A percentile compares a stretch with the other conserved stretches of the same genome.
Evolutionary conservation across 1,284 basidiomycete species (phyloP).

Genomic region (Ceratobasidium sp.): DNA sequence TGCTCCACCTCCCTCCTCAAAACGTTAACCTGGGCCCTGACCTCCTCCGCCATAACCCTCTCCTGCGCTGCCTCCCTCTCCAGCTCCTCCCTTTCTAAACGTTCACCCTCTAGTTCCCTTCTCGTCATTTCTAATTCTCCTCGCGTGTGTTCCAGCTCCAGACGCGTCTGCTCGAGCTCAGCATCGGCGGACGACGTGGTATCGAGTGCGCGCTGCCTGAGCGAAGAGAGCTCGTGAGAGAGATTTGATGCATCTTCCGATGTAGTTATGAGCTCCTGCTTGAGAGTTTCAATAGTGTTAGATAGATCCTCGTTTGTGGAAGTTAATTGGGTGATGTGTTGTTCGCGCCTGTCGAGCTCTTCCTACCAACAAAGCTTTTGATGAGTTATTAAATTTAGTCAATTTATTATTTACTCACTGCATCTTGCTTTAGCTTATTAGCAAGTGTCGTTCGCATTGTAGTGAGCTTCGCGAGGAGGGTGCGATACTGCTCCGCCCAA

Average conservation of each 20-base stretch:
- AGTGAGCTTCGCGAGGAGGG: conserved; percentile 87
- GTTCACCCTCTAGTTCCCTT: conserved; percentile 83
- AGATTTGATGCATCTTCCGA: conserved; percentile 77
- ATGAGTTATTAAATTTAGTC: not conserved
- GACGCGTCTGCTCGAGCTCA: conserved; percentile 72
- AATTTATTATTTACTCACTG: conserved; percentile 69
- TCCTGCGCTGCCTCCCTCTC: conserved; percentile 81
- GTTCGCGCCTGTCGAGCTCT: conserved; percentile 92
- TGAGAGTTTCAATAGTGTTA: conserved; percentile 76
- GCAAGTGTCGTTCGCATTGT: conserved; percentile 93
- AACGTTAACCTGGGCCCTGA: conserved; percentile 64
- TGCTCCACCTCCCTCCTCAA: conserved; percentile 76
- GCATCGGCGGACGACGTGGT: conserved; percentile 53
- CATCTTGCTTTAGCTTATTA: conserved; percentile 95
- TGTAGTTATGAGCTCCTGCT: conserved; percentile 77
- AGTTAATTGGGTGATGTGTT: conserved; percentile 78
- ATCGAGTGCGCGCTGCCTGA: conserved; percentile 60
- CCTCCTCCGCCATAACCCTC: conserved; percentile 75
- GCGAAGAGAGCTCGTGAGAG: conserved; percentile 71
- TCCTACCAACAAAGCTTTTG: conserved; percentile 66
- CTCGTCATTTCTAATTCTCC: conserved; percentile 80
- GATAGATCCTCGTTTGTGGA: conserved; percentile 79
- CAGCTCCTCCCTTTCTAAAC: conserved; percentile 89
- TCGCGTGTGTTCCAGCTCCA: conserved; percentile 67
- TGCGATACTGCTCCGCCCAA: conserved; percentile 85